Evolutionary conservation across 305 asterid species (phyloP), one percentile per base, ranked within the genome.

Genomic region (Plantago coronopus): DNA sequence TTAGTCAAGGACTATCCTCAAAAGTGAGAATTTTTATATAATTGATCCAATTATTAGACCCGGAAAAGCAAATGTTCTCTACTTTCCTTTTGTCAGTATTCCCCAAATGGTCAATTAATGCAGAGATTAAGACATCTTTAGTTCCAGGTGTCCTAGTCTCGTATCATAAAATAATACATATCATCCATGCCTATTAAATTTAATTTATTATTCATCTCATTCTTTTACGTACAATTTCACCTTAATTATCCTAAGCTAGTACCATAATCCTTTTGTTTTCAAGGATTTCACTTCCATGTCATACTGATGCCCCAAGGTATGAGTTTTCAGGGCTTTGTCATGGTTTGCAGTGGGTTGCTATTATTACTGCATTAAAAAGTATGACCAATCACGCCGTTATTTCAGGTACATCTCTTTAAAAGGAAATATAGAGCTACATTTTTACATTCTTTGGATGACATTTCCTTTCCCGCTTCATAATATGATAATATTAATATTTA

Each of bases 321-420:
- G 68, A 63, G 67, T 74, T 14, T 82, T 65, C 80, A 94, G 99
- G 84, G 91, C 97, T 42, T 74, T 94, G 58, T 87, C 99, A 65
- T 94, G 99, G 99, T 94, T 89, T 70, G 97, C 99, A 45, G 97
- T 94, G 56, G 97, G 99, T 60, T 94, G 96, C 81, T 94, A 94
- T 84, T 94, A 94, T 81, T 89, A 74, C 72, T 87, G 97, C 78
- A 89, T 83, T 66, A 94, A 83, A 72, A 94, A 94, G 75, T 87
- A 82, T 74, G 97, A 83, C 53, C 97, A 89, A 66, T 84, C 99
- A 46, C 96, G 96, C 22, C 91, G 97, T 47, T 89, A 87, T 83
- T 94, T 85, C 78, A 87, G 97, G 99, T 94, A 79, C 64, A n/a
- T 45, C 57, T 65, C 47, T 14, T 64, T 34, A 16, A 44, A 37